A percentile compares a stretch with the other conserved stretches of the same genome.
Evolutionary conservation across 202 grass and related monocot genomes (phyloP).

Genomic region (Cymbopogon flexuosus): DNA sequence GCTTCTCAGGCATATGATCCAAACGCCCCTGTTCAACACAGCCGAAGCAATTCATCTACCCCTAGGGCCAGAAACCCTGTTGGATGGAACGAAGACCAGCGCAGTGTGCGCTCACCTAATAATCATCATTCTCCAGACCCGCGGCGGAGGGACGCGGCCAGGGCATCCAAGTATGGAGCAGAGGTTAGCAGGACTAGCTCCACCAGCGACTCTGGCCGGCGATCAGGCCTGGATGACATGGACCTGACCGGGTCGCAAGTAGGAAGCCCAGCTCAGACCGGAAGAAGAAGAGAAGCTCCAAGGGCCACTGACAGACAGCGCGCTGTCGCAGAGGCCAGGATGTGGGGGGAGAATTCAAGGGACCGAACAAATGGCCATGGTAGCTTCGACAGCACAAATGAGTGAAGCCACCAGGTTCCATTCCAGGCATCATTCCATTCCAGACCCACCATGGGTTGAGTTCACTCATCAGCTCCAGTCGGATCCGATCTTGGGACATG

Average conservation of each 20-base stretch:
- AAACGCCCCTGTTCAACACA: constrained; percentile 55
- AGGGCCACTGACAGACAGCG: constrained; percentile 58
- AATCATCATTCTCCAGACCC: constrained; percentile 70
- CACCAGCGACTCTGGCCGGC: constrained; percentile 59
- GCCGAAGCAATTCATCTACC: constrained; percentile 60
- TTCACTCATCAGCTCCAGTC: constrained; percentile 20
- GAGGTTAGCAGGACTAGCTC: constrained; percentile 62
- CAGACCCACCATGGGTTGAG: neutral
- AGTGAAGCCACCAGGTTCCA: constrained; percentile 39
- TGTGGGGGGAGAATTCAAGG: constrained; percentile 79
- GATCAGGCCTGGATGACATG: constrained; percentile 65
- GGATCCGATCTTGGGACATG: constrained; percentile 20
- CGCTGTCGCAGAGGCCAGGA: constrained; percentile 58
- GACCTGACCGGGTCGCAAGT: constrained; percentile 51
- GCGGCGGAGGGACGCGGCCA: constrained; percentile 47
- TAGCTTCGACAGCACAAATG: constrained; percentile 76
- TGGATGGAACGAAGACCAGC: constrained; percentile 32
- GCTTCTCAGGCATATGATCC: constrained; percentile 92
- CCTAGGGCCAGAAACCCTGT: constrained; percentile 58
- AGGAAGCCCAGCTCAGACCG: constrained; percentile 63
- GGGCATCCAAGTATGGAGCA: constrained; percentile 41
- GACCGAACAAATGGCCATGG: constrained; percentile 38
- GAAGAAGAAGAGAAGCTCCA: constrained; percentile 49
- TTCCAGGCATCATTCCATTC: neutral
- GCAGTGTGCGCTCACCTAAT: constrained; percentile 53